A percentile compares a stretch with the other conserved stretches of the same genome.
Evolutionary conservation across 1,284 basidiomycete species (phyloP).

Genomic region (Amylostereum areolatum): DNA sequence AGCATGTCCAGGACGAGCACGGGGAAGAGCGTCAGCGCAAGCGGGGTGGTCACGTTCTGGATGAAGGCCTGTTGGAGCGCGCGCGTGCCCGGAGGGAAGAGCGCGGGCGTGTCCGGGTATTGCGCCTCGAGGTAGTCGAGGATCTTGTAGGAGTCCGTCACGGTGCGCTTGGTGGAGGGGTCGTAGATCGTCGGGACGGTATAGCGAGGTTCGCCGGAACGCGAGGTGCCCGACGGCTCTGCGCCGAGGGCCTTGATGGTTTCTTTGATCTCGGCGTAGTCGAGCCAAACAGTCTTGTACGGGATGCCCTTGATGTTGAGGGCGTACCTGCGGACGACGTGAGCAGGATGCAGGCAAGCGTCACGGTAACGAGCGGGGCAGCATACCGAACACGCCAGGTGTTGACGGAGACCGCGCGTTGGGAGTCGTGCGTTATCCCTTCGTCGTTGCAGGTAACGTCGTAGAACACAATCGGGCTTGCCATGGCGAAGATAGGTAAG

Average conservation of each 20-base stretch:
- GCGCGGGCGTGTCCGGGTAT: slow-evolving; percentile 1
- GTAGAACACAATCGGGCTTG: too few species aligned
- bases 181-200: slow-evolving; percentile 13
- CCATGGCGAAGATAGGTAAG: too few species aligned
- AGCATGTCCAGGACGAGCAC: background rate
- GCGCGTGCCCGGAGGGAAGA: slow-evolving; percentile 4
- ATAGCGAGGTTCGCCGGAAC: slow-evolving; percentile 2
- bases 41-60: slow-evolving; percentile 2
- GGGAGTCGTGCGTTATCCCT: too few species aligned
- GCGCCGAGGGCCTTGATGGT: background rate
- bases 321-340: background rate
- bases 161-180: slow-evolving; percentile 1
- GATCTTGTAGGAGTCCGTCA: slow-evolving; percentile 10
- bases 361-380: too few species aligned
- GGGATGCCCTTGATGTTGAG: background rate
- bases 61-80: slow-evolving; percentile 9
- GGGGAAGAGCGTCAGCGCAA: slow-evolving; percentile 1
- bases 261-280: background rate
- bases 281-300: background rate
- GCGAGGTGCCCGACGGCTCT: background rate
- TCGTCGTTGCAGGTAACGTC: too few species aligned
- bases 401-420: too few species aligned
- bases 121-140: slow-evolving; percentile 9
- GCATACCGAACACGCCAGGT: too few species aligned
- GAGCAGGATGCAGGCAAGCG: background rate